Evolutionary conservation across 371 early-diverging fungal species (phyloP).

Genomic region (Lichtheimia ornata): DNA sequence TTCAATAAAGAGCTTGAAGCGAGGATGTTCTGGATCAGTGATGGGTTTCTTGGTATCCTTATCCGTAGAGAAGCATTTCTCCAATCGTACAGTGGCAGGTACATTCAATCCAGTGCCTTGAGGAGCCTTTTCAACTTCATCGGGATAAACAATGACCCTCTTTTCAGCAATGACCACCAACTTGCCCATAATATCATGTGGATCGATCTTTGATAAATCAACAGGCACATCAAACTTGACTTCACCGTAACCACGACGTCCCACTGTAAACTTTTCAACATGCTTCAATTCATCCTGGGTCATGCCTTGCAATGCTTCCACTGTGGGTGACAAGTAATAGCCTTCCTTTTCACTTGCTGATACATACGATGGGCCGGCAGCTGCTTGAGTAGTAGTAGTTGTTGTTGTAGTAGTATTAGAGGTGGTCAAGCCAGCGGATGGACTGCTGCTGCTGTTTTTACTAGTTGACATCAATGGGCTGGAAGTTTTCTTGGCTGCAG

Average conservation of each 20-base stretch:
- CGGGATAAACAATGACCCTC: constrained; percentile 81
- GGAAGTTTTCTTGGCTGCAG: constrained; percentile 7
- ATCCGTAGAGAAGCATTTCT: constrained; percentile 81
- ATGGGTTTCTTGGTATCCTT: constrained; percentile 73
- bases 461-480: not conserved
- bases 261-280: constrained; percentile 77
- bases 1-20: constrained; percentile 68
- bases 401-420: no score
- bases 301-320: constrained; percentile 50
- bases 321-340: constrained; percentile 39
- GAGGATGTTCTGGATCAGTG: constrained; percentile 67
- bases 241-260: constrained; percentile 72
- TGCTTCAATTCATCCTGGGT: constrained; percentile 67
- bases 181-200: constrained; percentile 79
- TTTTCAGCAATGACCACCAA: constrained; percentile 75
- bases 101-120: constrained; percentile 89
- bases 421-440: constrained; percentile 4
- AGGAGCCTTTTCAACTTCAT: constrained; percentile 74
- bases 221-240: constrained; percentile 80
- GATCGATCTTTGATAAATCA: constrained; percentile 68
- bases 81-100: constrained; percentile 78
- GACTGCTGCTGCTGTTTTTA: not conserved
- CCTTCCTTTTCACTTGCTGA: constrained; percentile 25
- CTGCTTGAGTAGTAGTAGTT: no score
- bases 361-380: constrained; percentile 4